These are phyloP conservation scores for Zostera marina DNA, from an alignment of 116 monocot species.

Conservation along the genomic window DNA sequence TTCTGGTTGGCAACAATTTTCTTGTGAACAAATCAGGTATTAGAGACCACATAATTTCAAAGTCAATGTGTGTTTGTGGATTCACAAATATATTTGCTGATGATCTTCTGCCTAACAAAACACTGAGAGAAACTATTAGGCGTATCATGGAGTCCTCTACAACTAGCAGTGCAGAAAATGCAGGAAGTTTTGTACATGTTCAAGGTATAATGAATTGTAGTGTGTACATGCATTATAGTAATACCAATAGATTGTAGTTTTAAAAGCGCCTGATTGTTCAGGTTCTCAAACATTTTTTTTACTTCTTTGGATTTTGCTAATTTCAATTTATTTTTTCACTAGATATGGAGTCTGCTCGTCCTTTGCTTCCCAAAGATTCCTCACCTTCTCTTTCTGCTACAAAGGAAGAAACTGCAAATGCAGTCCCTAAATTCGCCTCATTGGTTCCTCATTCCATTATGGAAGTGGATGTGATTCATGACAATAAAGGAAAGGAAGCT, in stretches of 20 bases:
- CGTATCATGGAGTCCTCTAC: conserved; percentile 48
- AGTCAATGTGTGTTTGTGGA: conserved; percentile 60
- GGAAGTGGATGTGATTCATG: conserved; percentile 8
- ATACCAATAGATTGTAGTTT: no score
- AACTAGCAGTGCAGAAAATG: conserved; percentile 50
- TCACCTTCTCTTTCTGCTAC: conserved; percentile 73
- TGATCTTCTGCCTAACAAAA: conserved; percentile 66
- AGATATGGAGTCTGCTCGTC: conserved; percentile 80
- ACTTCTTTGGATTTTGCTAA: not conserved
- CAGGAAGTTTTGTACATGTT: conserved; percentile 35
- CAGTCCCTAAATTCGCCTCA: conserved; percentile 11
- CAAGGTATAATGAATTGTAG: conserved; percentile 27
- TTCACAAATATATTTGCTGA: conserved; percentile 58
- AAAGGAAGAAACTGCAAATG: no score
- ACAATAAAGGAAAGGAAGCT: conserved; percentile 21
- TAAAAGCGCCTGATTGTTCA: no score
- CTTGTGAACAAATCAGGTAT: conserved; percentile 30
- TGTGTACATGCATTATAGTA: not conserved
- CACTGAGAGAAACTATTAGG: conserved; percentile 52
- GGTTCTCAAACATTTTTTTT: no score
- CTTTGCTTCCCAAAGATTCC: conserved; percentile 32
- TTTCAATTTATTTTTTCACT: not conserved
- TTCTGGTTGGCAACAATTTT: not conserved
- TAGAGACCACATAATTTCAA: conserved; percentile 47
- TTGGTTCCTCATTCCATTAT: not conserved